phyloP scores from a whole-genome alignment of 768 basidiomycete species.

The Phylloporus scabripes region DNA sequence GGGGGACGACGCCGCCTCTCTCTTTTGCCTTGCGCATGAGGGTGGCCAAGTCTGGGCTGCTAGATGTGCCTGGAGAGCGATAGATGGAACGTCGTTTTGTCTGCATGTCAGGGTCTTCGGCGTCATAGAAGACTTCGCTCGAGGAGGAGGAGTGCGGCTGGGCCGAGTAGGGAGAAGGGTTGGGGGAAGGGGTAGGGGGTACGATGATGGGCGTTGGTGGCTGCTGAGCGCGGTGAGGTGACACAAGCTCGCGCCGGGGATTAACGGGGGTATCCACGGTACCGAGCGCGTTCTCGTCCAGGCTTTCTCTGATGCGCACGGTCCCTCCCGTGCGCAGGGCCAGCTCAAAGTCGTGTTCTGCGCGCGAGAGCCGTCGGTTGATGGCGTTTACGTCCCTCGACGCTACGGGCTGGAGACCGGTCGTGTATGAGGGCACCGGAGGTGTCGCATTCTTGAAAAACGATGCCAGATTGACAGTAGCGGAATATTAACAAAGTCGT shows the following conservation, averaged over 20 bases:
- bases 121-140: conserved; percentile 57
- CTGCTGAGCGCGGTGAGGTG: conserved; percentile 37
- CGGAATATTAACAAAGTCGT: background rate
- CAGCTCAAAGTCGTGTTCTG: conserved; percentile 79
- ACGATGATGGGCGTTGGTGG: conserved; percentile 59
- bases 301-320: conserved; percentile 61
- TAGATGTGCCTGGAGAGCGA: conserved; percentile 81
- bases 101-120: conserved; percentile 61
- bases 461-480: conserved; percentile 54
- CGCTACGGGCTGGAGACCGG: conserved; percentile 52
- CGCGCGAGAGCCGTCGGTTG: conserved; percentile 59
- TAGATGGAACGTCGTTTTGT: conserved; percentile 82
- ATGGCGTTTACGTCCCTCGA: conserved; percentile 41
- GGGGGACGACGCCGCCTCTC: conserved; percentile 41
- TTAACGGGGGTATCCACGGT: conserved; percentile 35
- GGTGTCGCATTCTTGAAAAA: conserved; percentile 52
- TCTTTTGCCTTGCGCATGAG: conserved; percentile 81
- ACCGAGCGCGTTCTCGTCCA: conserved; percentile 66
- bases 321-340: conserved; percentile 65
- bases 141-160: conserved; percentile 42
- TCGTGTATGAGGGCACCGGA: conserved; percentile 42
- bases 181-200: conserved; percentile 63
- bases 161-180: conserved; percentile 31
- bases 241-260: conserved; percentile 28
- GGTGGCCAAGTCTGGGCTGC: conserved; percentile 88